phyloP scores from a whole-genome alignment of 1,284 basidiomycete species.

The Papiliotrema laurentii region DNA sequence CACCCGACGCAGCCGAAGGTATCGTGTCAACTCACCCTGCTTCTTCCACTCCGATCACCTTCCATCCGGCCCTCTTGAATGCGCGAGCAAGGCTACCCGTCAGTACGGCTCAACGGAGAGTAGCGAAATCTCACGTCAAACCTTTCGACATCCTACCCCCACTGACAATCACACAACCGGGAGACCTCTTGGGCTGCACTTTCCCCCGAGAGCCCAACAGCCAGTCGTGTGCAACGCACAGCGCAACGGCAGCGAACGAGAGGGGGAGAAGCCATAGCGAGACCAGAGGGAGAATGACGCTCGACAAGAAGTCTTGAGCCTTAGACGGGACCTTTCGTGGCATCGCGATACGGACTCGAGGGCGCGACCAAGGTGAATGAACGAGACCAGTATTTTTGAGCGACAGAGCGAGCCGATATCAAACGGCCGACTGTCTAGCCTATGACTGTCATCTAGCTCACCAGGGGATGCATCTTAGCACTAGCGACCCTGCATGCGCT shows the following conservation, averaged over 20 bases:
- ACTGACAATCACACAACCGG: conserved; percentile 44
- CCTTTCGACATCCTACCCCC: conserved; percentile 50
- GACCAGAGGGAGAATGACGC: conserved; percentile 24
- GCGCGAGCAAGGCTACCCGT: conserved; percentile 40
- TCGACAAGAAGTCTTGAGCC: conserved; percentile 32
- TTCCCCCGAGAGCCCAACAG: too few relatives aligned
- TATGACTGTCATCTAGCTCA: too few relatives aligned
- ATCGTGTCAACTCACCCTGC: conserved; percentile 18
- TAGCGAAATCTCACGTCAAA: conserved; percentile 29
- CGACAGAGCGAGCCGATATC: too few relatives aligned
- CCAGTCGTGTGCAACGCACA: conserved; percentile 13
- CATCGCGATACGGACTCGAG: too few relatives aligned
- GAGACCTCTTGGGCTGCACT: too few relatives aligned
- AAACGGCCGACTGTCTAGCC: too few relatives aligned
- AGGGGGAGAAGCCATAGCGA: conserved; percentile 27
- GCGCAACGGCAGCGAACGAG: conserved; percentile 21
- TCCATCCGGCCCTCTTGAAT: conserved; percentile 47
- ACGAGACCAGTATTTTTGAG: too few relatives aligned
- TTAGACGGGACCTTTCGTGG: conserved; percentile 19
- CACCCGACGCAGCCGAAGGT: too few relatives aligned
- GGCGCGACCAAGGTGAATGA: too few relatives aligned
- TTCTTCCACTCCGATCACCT: conserved; percentile 49
- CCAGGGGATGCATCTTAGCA: too few relatives aligned
- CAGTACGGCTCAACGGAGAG: background rate
- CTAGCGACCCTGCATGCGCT: too few relatives aligned